phyloP scores from a whole-genome alignment of 305 asterid genomes.

The Stenogyne calaminthoides region DNA sequence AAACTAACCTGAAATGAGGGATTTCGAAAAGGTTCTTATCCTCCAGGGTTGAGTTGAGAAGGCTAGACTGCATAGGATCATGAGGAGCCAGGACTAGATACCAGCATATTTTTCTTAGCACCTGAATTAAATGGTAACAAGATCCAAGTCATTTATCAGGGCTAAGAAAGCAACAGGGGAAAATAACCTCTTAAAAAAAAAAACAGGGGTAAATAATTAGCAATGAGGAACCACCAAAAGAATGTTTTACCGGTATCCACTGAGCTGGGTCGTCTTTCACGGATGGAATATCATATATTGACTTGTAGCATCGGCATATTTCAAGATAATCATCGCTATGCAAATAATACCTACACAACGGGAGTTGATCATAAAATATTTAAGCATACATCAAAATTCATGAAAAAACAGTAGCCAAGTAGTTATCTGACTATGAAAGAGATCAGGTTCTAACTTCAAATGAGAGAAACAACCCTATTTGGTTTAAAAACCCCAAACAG shows the following conservation, averaged over 20 bases:
- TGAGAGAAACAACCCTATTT: no score
- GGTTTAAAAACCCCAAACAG: no score
- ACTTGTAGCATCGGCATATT: constrained; percentile 93
- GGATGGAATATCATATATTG: constrained; percentile 90
- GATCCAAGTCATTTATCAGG: no score
- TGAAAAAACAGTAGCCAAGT: no score
- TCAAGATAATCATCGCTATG: constrained; percentile 93
- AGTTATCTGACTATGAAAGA: no score
- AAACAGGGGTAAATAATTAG: no score
- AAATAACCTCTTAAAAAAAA: no score
- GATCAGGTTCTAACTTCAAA: no score
- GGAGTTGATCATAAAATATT: no score
- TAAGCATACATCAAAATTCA: no score
- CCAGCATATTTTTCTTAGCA: constrained; percentile 72
- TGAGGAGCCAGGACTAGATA: constrained; percentile 66
- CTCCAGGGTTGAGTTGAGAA: constrained; percentile 61
- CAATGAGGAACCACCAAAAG: background rate
- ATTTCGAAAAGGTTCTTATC: constrained; percentile 65
- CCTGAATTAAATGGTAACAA: constrained; percentile 25
- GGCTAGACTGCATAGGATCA: constrained; percentile 76
- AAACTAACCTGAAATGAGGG: constrained; percentile 51
- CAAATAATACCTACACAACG: constrained; percentile 66
- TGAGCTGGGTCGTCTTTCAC: constrained; percentile 80
- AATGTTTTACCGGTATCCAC: constrained; percentile 73
- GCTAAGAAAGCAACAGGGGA: no score